These are phyloP conservation scores for Antrodiella citrinella DNA, from an alignment of 768 basidiomycete species.

Conservation along the genomic window DNA sequence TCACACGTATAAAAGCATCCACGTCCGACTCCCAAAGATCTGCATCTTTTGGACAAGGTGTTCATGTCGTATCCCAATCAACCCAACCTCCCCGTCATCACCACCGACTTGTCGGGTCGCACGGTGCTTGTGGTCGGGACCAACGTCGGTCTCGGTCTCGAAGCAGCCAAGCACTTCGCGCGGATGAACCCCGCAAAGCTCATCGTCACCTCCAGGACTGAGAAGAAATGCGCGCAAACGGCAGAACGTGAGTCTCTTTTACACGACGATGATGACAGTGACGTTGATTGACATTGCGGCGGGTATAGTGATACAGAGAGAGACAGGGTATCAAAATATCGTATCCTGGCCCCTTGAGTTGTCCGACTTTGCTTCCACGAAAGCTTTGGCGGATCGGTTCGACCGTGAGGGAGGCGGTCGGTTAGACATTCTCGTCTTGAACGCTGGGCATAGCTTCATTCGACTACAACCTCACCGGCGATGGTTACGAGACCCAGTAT, in stretches of 20 bases:
- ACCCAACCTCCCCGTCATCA: conserved; percentile 20
- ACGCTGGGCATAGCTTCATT: conserved; percentile 14
- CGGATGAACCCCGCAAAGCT: conserved; percentile 32
- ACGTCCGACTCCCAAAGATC: too few relatives aligned
- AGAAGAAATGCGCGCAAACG: conserved; percentile 28
- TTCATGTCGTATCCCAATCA: too few relatives aligned
- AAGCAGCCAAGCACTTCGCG: conserved; percentile 38
- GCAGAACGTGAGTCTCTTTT: conserved; percentile 22
- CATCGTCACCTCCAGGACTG: conserved; percentile 31
- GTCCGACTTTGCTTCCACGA: conserved; percentile 15
- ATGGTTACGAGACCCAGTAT: conserved; percentile 23
- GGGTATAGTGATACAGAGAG: conserved; percentile 14
- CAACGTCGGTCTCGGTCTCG: conserved; percentile 43
- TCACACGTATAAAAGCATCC: too few relatives aligned
- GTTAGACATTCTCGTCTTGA: conserved; percentile 22
- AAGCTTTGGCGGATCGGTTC: conserved; percentile 15
- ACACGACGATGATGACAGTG: neutral
- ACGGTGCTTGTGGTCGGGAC: conserved; percentile 44
- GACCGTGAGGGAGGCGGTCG: conserved; percentile 12
- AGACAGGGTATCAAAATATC: conserved; percentile 4
- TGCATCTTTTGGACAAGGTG: too few relatives aligned
- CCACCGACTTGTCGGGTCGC: conserved; percentile 33
- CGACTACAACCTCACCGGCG: conserved; percentile 22
- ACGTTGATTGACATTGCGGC: conserved; percentile 13
- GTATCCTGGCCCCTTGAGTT: conserved; percentile 20